phyloP scores from a whole-genome alignment of 192 early-diverging fungal genomes.

The Polychytrium aggregatum region DNA sequence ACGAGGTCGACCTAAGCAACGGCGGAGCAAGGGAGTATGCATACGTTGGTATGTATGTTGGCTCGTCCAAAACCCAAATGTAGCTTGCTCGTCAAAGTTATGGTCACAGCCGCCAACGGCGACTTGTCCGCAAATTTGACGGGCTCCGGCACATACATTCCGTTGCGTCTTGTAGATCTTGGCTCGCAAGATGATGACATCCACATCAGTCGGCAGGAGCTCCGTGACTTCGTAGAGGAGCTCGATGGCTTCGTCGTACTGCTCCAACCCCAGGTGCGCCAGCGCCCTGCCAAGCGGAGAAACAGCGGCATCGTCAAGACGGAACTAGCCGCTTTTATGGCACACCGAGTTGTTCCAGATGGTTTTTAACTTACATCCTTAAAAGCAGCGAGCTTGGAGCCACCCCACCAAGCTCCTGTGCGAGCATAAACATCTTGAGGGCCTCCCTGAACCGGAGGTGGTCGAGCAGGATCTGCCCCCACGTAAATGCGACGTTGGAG shows the following conservation, averaged over 20 bases:
- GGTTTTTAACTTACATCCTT: constrained; percentile 2
- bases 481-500: constrained; percentile 11
- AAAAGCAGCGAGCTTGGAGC: neutral
- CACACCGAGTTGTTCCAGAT: neutral
- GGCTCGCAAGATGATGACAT: constrained; percentile 33
- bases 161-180: constrained; percentile 26
- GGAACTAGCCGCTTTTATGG: neutral
- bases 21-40: too few relatives aligned
- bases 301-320: neutral
- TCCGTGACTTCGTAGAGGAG: constrained; percentile 25
- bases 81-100: too few relatives aligned
- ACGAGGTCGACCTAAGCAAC: constrained; percentile 14
- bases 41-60: too few relatives aligned
- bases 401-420: constrained; percentile 12
- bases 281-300: constrained; percentile 8
- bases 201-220: constrained; percentile 10
- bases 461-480: constrained; percentile 34
- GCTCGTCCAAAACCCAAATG: too few relatives aligned
- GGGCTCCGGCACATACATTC: constrained; percentile 5
- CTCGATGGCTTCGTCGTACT: constrained; percentile 22
- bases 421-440: constrained; percentile 14
- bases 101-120: neutral
- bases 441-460: constrained; percentile 31
- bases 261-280: constrained; percentile 17
- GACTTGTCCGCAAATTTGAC: neutral